phyloP scores from a whole-genome alignment of 2,329 filamentous ascomycete species.

The Colletotrichum cordylinicola region DNA sequence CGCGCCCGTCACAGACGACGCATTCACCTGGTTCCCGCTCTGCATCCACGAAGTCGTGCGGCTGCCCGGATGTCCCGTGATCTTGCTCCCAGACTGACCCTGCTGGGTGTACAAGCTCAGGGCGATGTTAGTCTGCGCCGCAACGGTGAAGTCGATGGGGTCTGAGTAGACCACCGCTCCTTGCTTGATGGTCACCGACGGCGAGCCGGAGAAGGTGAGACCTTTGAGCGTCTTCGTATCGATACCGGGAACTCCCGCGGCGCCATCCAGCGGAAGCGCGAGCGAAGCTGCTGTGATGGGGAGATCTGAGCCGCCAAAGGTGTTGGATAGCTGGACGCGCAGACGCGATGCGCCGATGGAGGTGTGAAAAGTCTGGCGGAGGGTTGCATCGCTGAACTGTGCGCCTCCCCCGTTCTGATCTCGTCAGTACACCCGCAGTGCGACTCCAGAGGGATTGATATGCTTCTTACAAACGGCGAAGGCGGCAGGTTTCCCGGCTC shows the following conservation, averaged over 20 bases:
- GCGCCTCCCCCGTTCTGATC: slow-evolving; percentile 37
- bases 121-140: slow-evolving; percentile 57
- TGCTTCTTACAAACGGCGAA: slow-evolving; percentile 58
- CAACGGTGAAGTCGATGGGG: slow-evolving; percentile 60
- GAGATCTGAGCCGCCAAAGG: slow-evolving; percentile 65
- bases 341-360: slow-evolving; percentile 62
- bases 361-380: slow-evolving; percentile 70
- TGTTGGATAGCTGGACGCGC: slow-evolving; percentile 69
- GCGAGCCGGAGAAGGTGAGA: slow-evolving; percentile 63
- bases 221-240: slow-evolving; percentile 55
- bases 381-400: slow-evolving; percentile 65
- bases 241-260: slow-evolving; percentile 58
- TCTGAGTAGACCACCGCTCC: slow-evolving; percentile 67
- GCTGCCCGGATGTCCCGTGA: slow-evolving; percentile 71
- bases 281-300: slow-evolving; percentile 65
- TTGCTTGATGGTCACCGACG: slow-evolving; percentile 56
- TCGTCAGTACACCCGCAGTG: neutral
- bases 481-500: slow-evolving; percentile 68
- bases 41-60: slow-evolving; percentile 67
- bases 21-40: slow-evolving; percentile 60
- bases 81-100: slow-evolving; percentile 61
- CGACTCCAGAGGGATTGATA: rapidly evolving
- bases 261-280: slow-evolving; percentile 58
- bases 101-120: slow-evolving; percentile 62
- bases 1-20: slow-evolving; percentile 48